Percentiles rank a stretch among this genome's conserved stretches.
phyloP scores from a whole-genome alignment of 2,329 filamentous ascomycete genomes.

The Dichotomopilus funicola region DNA sequence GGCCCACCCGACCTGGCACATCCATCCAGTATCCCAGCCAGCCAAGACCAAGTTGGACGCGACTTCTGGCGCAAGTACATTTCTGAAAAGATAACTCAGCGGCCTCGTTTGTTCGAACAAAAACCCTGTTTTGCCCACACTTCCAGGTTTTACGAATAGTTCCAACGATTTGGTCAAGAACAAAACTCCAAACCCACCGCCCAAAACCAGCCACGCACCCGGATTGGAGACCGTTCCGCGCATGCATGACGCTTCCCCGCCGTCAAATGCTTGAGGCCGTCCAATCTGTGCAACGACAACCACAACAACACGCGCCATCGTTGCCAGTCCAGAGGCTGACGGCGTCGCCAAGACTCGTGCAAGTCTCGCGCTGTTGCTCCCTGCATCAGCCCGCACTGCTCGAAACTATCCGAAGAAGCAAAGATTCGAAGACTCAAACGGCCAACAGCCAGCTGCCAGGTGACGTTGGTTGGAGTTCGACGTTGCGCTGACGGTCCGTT shows the following conservation, averaged over 20 bases:
- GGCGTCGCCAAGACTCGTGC: slow-evolving; percentile 1
- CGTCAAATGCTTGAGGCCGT: slow-evolving; percentile 2
- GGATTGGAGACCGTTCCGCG: slow-evolving; percentile 2
- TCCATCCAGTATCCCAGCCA: too few species aligned
- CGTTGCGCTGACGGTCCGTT: neutral
- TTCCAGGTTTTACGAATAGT: too few species aligned
- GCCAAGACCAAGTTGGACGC: too few species aligned
- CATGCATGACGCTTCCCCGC: slow-evolving; percentile 8
- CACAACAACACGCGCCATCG: neutral
- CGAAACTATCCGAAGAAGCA: neutral
- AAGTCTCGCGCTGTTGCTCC: neutral
- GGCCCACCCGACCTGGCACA: too few species aligned
- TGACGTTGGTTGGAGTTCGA: neutral
- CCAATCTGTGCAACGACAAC: slow-evolving; percentile 6
- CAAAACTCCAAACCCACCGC: neutral
- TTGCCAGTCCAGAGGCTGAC: slow-evolving; percentile 4
- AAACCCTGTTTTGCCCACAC: too few species aligned
- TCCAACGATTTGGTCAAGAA: too few species aligned
- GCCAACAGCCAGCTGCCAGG: neutral
- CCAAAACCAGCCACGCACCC: neutral
- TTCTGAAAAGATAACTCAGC: too few species aligned
- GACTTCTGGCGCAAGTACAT: too few species aligned
- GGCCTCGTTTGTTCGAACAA: too few species aligned
- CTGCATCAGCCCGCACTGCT: slow-evolving; percentile 1
- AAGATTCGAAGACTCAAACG: neutral